Evolutionary conservation across 352 stramenopile species (phyloP), one percentile per base, ranked within the genome.

Genomic region (Phytopythium mirpurense): DNA sequence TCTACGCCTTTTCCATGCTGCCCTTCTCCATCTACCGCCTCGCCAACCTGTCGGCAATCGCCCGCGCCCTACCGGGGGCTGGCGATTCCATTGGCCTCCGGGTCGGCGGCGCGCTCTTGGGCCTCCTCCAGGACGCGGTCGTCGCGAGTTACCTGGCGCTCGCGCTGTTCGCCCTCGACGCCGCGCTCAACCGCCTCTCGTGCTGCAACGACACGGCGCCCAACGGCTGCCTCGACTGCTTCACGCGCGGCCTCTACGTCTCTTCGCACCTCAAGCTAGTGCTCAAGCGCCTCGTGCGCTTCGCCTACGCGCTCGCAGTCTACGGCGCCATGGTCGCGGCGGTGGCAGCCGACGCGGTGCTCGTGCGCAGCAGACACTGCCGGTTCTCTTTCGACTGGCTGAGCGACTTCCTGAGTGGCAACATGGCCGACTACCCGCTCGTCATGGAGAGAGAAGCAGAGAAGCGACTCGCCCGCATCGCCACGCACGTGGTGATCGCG

Each of bases 171-270:
- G n/a, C 47, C 5, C 58, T 71, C 23, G 63, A 71, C 24, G 63
- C 63, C 12, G 29, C 23, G 4, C 57, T 71, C 52, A 71, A 71
- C 43, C 34, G 40, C 14, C 57, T 34, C 14, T 29, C 43, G 16
- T 60, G 35, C 19, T 71, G 63, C 55, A 68, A 71, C 21, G 63
- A 71, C 43, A 68, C 63, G 34, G 59, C 63, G 2, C 63, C 63
- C 1, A 65, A 71, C 21, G 63, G 63, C 11, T 67, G 54, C 31
- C 46, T 61, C 19, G 63, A 71, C 52, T 71, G 63, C 47, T 71
- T 64, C 32, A 65, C 59, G 5, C 51, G 26, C 8, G 63, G 63
- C 0, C 57, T 71, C n/a, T 62, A 58, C 3, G 55, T 67, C 34
- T 6, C 21, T 9, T 58, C 55, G 5, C 37, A 55, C 21, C 29